Base-by-base conservation (phyloP, 306 rosid genomes). In the Prunus fruticosa region DNA sequence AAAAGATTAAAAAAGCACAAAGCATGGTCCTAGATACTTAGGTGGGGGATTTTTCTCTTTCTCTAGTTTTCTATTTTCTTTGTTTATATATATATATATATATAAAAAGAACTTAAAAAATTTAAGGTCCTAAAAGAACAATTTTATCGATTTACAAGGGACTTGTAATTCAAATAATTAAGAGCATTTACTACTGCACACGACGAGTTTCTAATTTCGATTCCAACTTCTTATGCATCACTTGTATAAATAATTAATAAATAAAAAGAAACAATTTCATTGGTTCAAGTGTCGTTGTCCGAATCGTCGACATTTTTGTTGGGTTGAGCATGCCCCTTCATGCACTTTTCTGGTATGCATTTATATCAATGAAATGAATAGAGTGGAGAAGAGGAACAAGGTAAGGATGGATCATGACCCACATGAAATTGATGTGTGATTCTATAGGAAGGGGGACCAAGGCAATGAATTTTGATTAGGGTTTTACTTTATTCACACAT, bases 351-450 rank as follows among this genome's bases (percentile, higher is more conserved):
- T 76, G 79, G 63, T 67, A 62, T 58, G 82, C 28, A 82, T 76
- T 80, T 68, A 76, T 69, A 54, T 75, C 82, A 82, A 74, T 76
- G 69, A 76, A 82, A 74, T 78, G 65, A 63, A 72, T 64, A 56
- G 32, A 53, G 76, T 27, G 63, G 71, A 80, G 65, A 60, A 78
- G 65, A 60, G 50, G 83, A 84, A 71, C 67, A 84, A 73, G 85
- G 83, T 81, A 73, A 79, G 77, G 79, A 70, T 65, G 78, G 27
- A 20, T 45, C 43, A 11, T 65, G 91, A 85, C 90, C 91, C 85
- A 86, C 90, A 82, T 82, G 82, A 84, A 87, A 83, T 81, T 50
- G 93, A 89, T 82, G 85, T 87, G 90, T 81, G 92, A 91, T 89
- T 89, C 92, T 88, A 79, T 78, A 72, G 41, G 50, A 85, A 84